phyloP scores from a whole-genome alignment of 2,329 filamentous ascomycete genomes.

The Davidsoniella virescens region DNA sequence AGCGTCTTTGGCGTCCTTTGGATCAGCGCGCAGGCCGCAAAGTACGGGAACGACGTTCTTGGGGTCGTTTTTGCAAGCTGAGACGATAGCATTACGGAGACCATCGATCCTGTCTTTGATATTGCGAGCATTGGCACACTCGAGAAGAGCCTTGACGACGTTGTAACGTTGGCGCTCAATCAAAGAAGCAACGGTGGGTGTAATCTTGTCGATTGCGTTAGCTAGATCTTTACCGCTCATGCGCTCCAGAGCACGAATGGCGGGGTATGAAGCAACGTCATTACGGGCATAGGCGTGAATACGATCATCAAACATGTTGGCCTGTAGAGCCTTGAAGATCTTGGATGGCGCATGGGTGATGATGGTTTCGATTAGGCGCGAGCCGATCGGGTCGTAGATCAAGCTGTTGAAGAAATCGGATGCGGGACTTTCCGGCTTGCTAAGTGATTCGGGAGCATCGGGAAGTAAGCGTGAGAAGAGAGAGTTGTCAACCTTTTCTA shows the following conservation, averaged over 20 bases:
- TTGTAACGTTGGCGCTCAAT: constrained; percentile 61
- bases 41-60: constrained; percentile 33
- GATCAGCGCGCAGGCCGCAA: constrained; percentile 28
- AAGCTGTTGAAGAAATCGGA: constrained; percentile 68
- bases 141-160: constrained; percentile 67
- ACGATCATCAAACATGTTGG: constrained; percentile 60
- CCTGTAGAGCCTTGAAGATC: constrained; percentile 77
- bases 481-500: constrained; percentile 22
- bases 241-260: constrained; percentile 65
- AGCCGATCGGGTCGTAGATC: constrained; percentile 80
- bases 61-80: constrained; percentile 31
- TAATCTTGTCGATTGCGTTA: constrained; percentile 52
- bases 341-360: constrained; percentile 69
- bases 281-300: constrained; percentile 73
- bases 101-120: constrained; percentile 34
- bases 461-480: constrained; percentile 67
- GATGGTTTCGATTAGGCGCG: constrained; percentile 75
- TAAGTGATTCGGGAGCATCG: constrained; percentile 52
- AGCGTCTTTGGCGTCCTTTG: constrained; percentile 18
- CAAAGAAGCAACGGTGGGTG: constrained; percentile 55
- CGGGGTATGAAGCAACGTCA: constrained; percentile 77
- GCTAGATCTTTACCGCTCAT: constrained; percentile 75
- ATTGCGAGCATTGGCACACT: constrained; percentile 59
- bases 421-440: constrained; percentile 56
- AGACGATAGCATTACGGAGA: constrained; percentile 31